Evolutionary conservation across 179 eudicot genomes (phyloP).

Genomic region (Vitellaria paradoxa): DNA sequence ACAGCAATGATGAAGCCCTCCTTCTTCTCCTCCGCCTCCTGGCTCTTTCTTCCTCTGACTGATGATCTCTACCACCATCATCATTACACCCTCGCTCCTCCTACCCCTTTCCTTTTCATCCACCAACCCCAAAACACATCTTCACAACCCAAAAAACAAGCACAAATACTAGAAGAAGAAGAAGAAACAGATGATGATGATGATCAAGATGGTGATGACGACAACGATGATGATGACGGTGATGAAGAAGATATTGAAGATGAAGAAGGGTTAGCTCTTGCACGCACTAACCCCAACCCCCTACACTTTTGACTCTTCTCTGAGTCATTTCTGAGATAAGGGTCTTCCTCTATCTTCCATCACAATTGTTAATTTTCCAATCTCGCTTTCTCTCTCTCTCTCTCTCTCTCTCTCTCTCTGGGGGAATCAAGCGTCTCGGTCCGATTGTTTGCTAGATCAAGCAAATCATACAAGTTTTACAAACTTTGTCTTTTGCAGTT

Average conservation of each 20-base stretch:
- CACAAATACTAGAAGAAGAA: not conserved
- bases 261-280: no score
- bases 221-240: not conserved
- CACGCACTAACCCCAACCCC: no score
- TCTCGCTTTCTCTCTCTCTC: no score
- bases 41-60: conserved; percentile 8
- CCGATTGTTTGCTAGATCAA: conserved; percentile 22
- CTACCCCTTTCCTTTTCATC: conserved; percentile 10
- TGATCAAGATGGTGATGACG: not conserved
- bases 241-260: no score
- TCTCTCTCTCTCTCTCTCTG: no score
- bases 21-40: not conserved
- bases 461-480: not conserved
- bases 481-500: not conserved
- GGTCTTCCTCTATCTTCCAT: not conserved
- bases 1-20: conserved; percentile 24
- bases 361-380: no score
- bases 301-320: not conserved
- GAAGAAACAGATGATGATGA: conserved; percentile 5
- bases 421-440: conserved; percentile 28
- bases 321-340: not conserved
- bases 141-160: no score
- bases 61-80: not conserved
- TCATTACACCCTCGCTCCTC: conserved; percentile 11
- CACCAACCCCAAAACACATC: not conserved